These are phyloP conservation scores for Fallopia convolvulus DNA, from an alignment of 148 eudicot species.

Conservation along the genomic window DNA sequence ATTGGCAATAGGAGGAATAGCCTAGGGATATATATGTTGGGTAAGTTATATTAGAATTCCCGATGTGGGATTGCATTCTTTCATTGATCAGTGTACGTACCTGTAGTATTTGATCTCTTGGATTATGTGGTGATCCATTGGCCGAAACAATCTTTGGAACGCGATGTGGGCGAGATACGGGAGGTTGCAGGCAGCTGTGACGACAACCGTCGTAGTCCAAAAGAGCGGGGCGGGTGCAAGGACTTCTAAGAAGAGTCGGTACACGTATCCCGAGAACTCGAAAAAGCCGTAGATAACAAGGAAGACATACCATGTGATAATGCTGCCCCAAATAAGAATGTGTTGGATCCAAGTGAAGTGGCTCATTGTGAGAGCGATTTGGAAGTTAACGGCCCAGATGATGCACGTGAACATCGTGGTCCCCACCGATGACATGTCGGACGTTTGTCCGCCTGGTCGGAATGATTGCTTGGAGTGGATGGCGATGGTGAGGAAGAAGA, in stretches of 20 bases:
- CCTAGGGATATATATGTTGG: too few species aligned
- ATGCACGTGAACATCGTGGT: constrained; percentile 79
- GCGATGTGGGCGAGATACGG: constrained; percentile 69
- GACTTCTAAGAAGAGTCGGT: constrained; percentile 44
- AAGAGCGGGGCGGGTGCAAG: constrained; percentile 74
- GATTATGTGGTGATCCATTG: constrained; percentile 79
- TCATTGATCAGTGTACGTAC: neutral
- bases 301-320: constrained; percentile 66
- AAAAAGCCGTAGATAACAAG: constrained; percentile 50
- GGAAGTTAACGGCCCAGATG: constrained; percentile 81
- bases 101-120: constrained; percentile 73
- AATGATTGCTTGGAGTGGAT: constrained; percentile 67
- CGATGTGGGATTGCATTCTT: too few species aligned
- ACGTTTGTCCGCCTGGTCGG: constrained; percentile 49
- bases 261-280: constrained; percentile 36
- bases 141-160: constrained; percentile 57
- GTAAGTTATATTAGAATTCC: too few species aligned
- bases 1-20: too few species aligned
- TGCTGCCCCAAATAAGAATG: constrained; percentile 69
- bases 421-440: constrained; percentile 69
- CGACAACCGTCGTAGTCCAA: constrained; percentile 65
- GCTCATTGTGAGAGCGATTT: constrained; percentile 80
- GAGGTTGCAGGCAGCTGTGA: constrained; percentile 40
- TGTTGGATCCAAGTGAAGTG: constrained; percentile 96
- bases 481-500: constrained; percentile 65